These are phyloP conservation scores for Globisporangium viniferum DNA, from an alignment of 352 stramenopile species.

Conservation along the genomic window DNA sequence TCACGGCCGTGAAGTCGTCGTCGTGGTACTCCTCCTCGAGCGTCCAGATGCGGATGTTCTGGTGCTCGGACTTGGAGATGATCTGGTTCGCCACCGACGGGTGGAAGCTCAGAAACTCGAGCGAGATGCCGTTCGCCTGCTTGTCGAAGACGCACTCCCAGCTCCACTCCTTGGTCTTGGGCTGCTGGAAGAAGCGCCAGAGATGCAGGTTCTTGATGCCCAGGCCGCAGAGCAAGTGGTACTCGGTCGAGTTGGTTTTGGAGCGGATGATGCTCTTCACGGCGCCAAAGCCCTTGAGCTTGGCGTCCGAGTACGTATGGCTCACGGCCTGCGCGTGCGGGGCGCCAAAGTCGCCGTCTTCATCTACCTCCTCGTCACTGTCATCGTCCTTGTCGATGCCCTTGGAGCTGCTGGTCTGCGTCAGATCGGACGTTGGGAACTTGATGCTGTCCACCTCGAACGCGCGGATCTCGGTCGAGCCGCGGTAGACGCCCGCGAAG, in stretches of 20 bases:
- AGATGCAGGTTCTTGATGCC: slow-evolving; percentile 88
- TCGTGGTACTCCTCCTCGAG: slow-evolving; percentile 54
- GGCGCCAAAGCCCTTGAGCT: slow-evolving; percentile 81
- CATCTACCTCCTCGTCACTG: slow-evolving; percentile 20
- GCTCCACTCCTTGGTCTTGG: slow-evolving; percentile 36
- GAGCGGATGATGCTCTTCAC: slow-evolving; percentile 59
- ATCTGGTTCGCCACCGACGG: slow-evolving; percentile 48
- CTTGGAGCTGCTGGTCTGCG: slow-evolving; percentile 10
- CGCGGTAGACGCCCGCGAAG: slow-evolving; percentile 81
- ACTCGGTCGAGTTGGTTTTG: slow-evolving; percentile 50
- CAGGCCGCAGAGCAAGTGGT: slow-evolving; percentile 75
- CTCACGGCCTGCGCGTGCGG: slow-evolving; percentile 49
- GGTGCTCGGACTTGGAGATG: slow-evolving; percentile 84
- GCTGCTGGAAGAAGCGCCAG: slow-evolving; percentile 74
- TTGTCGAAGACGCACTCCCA: slow-evolving; percentile 89
- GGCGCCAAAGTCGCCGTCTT: slow-evolving; percentile 33
- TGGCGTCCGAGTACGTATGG: slow-evolving; percentile 78
- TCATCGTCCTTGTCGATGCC: slow-evolving; percentile 11
- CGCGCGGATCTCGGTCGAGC: slow-evolving; percentile 83
- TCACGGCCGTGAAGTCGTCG: slow-evolving; percentile 23
- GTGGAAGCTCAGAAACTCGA: slow-evolving; percentile 79
- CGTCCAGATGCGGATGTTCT: slow-evolving; percentile 83
- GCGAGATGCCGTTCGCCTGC: slow-evolving; percentile 81
- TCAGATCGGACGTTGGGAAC: slow-evolving; percentile 29
- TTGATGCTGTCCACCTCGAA: slow-evolving; percentile 81